Evolutionary conservation across 2,329 filamentous ascomycete genomes (phyloP).

Genomic region (Ophiostoma piceae): DNA sequence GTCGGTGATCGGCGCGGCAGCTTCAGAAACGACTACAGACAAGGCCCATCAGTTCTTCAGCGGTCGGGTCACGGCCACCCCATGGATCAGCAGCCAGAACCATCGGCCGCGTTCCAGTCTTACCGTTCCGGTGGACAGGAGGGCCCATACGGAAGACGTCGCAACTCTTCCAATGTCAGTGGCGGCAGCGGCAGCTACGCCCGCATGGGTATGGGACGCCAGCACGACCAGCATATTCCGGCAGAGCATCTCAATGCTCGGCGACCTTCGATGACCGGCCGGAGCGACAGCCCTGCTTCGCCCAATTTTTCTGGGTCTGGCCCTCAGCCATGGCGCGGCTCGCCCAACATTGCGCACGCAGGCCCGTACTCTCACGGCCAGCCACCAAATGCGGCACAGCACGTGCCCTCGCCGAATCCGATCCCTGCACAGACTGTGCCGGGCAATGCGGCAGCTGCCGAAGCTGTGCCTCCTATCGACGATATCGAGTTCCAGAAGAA

Average conservation of each 20-base stretch:
- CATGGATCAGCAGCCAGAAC: constrained; percentile 61
- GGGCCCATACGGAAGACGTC: constrained; percentile 65
- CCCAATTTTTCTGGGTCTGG: constrained; percentile 41
- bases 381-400: not conserved
- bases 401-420: not conserved
- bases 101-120: constrained; percentile 81
- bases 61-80: constrained; percentile 52
- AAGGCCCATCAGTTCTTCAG: constrained; percentile 68
- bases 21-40: constrained; percentile 61
- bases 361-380: constrained; percentile 1
- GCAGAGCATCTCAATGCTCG: constrained; percentile 36
- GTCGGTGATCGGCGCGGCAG: constrained; percentile 72
- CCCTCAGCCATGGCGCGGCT: constrained; percentile 39
- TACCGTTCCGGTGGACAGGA: constrained; percentile 62
- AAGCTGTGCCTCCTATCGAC: constrained; percentile 37
- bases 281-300: constrained; percentile 48
- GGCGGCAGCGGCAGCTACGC: constrained; percentile 70
- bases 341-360: constrained; percentile 34
- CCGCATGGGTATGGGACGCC: constrained; percentile 48
- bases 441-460: not conserved
- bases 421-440: not conserved
- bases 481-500: constrained; percentile 62
- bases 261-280: constrained; percentile 47
- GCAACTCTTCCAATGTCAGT: constrained; percentile 87
- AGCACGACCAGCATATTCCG: constrained; percentile 37